Percentiles rank a stretch among this genome's conserved stretches.
phyloP scores from a whole-genome alignment of 768 basidiomycete species.

The Chalciporus chontae region DNA sequence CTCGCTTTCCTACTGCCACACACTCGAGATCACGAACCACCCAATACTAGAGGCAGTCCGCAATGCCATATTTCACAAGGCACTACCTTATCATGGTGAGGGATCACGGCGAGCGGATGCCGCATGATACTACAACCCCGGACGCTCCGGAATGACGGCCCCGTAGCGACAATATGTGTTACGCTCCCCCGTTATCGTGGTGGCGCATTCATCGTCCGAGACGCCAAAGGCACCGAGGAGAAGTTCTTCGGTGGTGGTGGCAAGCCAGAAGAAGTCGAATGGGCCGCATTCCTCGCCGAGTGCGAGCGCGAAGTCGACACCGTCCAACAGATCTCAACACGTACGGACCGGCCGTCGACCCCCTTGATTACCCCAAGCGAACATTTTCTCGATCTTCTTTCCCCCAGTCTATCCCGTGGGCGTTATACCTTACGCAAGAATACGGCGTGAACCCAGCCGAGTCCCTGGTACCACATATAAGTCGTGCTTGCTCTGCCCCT shows the following conservation, averaged over 20 bases:
- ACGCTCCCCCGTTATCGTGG: conserved; percentile 74
- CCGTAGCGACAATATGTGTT: conserved; percentile 69
- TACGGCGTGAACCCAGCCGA: conserved; percentile 73
- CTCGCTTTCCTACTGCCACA: conserved; percentile 69
- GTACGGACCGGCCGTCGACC: conserved; percentile 61
- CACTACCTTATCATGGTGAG: conserved; percentile 66
- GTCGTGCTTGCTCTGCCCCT: conserved; percentile 23
- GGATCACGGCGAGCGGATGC: conserved; percentile 63
- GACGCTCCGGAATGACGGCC: conserved; percentile 55
- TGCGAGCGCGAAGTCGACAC: conserved; percentile 73
- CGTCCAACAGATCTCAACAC: conserved; percentile 62
- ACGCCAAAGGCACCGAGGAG: conserved; percentile 54
- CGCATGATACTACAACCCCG: conserved; percentile 54
- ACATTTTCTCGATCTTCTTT: conserved; percentile 65
- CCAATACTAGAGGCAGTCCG: conserved; percentile 78
- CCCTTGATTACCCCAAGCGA: conserved; percentile 73
- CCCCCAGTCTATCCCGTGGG: conserved; percentile 70
- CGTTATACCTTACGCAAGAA: conserved; percentile 65
- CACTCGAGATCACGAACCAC: conserved; percentile 77
- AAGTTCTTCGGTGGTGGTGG: conserved; percentile 60
- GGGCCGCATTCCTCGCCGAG: conserved; percentile 72
- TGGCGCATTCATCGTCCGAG: conserved; percentile 58
- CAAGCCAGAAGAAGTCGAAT: conserved; percentile 67
- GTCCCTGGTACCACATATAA: conserved; percentile 63
- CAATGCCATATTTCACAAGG: conserved; percentile 67